phyloP scores from a whole-genome alignment of 495 filamentous ascomycete species.

The Penicillium salamii region DNA sequence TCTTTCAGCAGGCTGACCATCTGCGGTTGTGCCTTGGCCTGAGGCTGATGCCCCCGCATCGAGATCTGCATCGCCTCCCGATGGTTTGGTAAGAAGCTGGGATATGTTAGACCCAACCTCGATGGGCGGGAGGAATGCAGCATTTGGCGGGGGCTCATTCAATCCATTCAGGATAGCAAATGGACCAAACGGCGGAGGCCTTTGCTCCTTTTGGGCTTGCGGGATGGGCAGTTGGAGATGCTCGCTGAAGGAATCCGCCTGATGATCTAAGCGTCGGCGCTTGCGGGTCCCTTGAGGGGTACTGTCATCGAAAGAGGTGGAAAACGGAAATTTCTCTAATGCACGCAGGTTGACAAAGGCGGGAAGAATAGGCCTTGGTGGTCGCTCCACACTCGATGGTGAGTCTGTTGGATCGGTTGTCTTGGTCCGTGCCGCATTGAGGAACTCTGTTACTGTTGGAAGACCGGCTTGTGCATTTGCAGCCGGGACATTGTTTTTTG shows the following conservation, averaged over 20 bases:
- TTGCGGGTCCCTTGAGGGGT: constrained; percentile 35
- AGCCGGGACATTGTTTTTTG: constrained; percentile 26
- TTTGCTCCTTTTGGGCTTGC: constrained; percentile 44
- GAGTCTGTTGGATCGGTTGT: constrained; percentile 34
- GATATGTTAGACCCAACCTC: constrained; percentile 48
- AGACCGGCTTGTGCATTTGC: constrained; percentile 22
- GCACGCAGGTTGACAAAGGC: constrained; percentile 49
- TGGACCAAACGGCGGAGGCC: constrained; percentile 48
- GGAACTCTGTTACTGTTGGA: constrained; percentile 35
- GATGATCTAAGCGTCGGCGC: constrained; percentile 40
- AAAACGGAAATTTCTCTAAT: constrained; percentile 43
- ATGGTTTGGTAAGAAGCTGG: constrained; percentile 39
- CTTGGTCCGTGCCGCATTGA: constrained; percentile 33
- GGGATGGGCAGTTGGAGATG: constrained; percentile 51
- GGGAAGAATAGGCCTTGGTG: constrained; percentile 42
- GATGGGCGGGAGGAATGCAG: constrained; percentile 70
- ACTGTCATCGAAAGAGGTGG: constrained; percentile 42
- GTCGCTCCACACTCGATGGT: constrained; percentile 34
- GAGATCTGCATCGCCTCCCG: constrained; percentile 20
- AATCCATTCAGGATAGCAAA: constrained; percentile 71
- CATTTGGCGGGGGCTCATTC: constrained; percentile 72
- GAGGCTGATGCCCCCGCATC: constrained; percentile 24
- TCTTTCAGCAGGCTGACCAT: constrained; percentile 30
- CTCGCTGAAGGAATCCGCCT: constrained; percentile 46
- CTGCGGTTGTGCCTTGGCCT: constrained; percentile 15